A percentile compares a stretch with the other conserved stretches of the same genome.
These are phyloP conservation scores for Fulvia fulva DNA, from an alignment of 2,329 filamentous ascomycete genomes.

Conservation along the genomic window DNA sequence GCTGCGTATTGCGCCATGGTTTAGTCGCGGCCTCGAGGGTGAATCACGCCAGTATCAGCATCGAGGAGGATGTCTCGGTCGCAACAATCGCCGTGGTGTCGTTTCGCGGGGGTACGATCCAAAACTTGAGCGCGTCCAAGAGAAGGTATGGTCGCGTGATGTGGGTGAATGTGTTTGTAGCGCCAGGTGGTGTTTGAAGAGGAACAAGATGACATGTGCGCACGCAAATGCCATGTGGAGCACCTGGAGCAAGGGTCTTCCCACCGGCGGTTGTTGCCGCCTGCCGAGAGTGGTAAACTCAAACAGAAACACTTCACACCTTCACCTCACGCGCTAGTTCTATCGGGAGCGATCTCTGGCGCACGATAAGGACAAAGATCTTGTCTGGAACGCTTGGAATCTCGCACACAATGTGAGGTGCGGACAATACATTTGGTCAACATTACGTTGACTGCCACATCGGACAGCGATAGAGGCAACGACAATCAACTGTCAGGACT, in stretches of 20 bases:
- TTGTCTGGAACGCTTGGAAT: too few relatives aligned
- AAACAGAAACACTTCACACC: too few relatives aligned
- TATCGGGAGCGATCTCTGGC: too few relatives aligned
- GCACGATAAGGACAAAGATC: too few relatives aligned
- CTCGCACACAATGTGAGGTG: too few relatives aligned
- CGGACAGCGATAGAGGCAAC: too few relatives aligned
- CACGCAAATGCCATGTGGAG: background rate
- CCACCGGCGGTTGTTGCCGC: background rate
- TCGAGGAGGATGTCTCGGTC: background rate
- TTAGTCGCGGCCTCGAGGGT: background rate
- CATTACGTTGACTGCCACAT: too few relatives aligned
- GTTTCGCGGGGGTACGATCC: background rate
- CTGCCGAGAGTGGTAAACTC: too few relatives aligned
- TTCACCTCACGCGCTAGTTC: too few relatives aligned
- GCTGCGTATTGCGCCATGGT: slow-evolving; percentile 47
- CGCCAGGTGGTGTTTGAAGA: background rate
- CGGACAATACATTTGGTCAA: too few relatives aligned
- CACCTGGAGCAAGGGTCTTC: background rate
- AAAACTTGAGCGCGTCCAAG: background rate
- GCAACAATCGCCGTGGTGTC: background rate
- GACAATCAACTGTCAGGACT: too few relatives aligned
- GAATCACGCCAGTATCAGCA: slow-evolving; percentile 3
- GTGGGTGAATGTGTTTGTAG: background rate
- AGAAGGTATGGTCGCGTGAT: background rate
- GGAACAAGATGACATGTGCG: background rate